Base-by-base conservation (phyloP, 2,329 filamentous ascomycete species). In the Hypoxylon sp. region DNA sequence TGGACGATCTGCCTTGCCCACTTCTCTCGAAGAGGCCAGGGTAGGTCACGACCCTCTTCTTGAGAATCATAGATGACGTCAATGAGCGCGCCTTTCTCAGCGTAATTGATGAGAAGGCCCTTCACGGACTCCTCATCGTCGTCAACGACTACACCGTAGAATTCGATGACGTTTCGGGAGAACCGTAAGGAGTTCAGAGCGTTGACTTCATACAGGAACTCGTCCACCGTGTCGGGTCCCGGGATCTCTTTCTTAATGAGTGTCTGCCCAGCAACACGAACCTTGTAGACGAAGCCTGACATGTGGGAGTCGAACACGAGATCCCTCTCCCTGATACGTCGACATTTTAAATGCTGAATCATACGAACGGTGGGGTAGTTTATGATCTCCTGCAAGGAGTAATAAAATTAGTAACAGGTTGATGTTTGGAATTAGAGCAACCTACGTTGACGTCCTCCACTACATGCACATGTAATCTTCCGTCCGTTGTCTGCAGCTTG, bases 181-280 rank as follows among this genome's bases (percentile, higher is more conserved):
- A 87, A 88, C 42, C 85, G 84, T 14, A 99, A 83, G 28, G 88
- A 88, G 77, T 91, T 90, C n/a, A 99, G 87, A 2, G 95, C 95
- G 77, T 98, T 97, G 76, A 97, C 92, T 79, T 99, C 96, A 77
- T 99, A 99, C 1, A 98, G 82, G 74, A 99, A 99, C 77, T 98
- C 96, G 67, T 98, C 95, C 18, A 98, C 90, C 0, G 93, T 96
- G 73, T 98, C 95, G 1, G 94, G 95, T 1, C 95, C 94, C 0
- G 96, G 96, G 14, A 99, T 98, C 75, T 99, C 96, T 78, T 99
- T 99, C 79, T 98, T 98, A 79, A 99, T 97, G 72, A 93, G 90
- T 1, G 88, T 81, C 61, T 85, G 81, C 8, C 87, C 89, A 61
- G 87, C 82, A 33, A 93, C 87, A 12, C 82, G 85, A 60, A 99